A percentile compares a stretch with the other conserved stretches of the same genome.
phyloP scores from a whole-genome alignment of 2,329 filamentous ascomycete species.

The Diaporthe vexans region DNA sequence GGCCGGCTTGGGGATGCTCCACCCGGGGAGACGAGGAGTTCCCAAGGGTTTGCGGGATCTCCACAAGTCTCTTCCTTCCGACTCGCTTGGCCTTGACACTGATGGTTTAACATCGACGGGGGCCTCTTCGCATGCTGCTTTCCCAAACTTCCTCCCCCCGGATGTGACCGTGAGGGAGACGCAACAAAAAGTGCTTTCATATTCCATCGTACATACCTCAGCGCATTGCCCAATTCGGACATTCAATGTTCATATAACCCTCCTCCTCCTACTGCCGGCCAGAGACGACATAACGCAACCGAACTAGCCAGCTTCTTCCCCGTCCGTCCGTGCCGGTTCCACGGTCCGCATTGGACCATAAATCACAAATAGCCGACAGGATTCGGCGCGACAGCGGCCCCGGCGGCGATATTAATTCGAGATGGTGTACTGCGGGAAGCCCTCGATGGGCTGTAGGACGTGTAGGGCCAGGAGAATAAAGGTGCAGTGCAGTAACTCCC shows the following conservation, averaged over 20 bases:
- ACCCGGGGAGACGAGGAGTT: slow-evolving; percentile 23
- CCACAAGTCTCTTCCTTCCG: neutral
- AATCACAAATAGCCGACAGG: neutral
- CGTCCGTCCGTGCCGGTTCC: neutral
- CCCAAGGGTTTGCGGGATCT: slow-evolving; percentile 11
- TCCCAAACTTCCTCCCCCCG: neutral
- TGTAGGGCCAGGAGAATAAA: slow-evolving; percentile 81
- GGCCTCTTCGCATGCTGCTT: neutral
- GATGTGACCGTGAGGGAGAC: neutral
- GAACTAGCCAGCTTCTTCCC: neutral
- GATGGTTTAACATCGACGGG: slow-evolving; percentile 10
- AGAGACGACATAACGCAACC: slow-evolving; percentile 1
- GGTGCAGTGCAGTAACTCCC: slow-evolving; percentile 58
- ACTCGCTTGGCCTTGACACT: slow-evolving; percentile 11
- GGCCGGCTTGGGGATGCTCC: slow-evolving; percentile 15
- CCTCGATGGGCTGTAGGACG: slow-evolving; percentile 79
- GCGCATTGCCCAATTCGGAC: neutral
- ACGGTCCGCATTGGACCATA: slow-evolving; percentile 1
- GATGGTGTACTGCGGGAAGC: slow-evolving; percentile 77
- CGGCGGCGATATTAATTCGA: slow-evolving; percentile 43
- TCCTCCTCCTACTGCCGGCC: neutral
- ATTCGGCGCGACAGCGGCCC: neutral
- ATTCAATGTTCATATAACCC: neutral
- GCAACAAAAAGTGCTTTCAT: neutral
- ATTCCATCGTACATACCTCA: neutral